Evolutionary conservation across 176 grass and related monocot species (phyloP).

Genomic region (Carex cristatella): DNA sequence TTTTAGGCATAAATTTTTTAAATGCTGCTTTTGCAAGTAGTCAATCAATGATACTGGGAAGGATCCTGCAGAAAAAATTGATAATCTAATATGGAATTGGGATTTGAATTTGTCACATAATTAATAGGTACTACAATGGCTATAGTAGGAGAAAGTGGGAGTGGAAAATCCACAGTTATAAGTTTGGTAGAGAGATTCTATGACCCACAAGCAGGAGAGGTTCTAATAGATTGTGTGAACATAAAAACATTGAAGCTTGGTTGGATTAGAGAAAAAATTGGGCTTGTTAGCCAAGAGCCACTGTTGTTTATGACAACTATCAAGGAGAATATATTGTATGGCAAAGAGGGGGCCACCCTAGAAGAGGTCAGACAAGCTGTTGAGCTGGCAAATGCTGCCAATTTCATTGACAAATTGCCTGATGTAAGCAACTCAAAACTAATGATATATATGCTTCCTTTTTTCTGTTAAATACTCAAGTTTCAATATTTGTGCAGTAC

Average conservation of each 20-base stretch:
- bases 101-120: slow-evolving; percentile 17
- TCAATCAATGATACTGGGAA: background rate
- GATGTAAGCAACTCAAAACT: slow-evolving; percentile 40
- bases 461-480: background rate
- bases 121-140: slow-evolving; percentile 50
- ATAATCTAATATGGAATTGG: background rate
- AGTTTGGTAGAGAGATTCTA: slow-evolving; percentile 79
- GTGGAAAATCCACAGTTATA: slow-evolving; percentile 83
- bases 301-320: slow-evolving; percentile 80
- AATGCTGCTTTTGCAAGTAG: background rate
- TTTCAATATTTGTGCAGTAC: background rate
- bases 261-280: slow-evolving; percentile 72
- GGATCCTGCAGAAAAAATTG: background rate
- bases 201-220: slow-evolving; percentile 68
- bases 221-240: slow-evolving; percentile 76
- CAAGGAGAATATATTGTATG: slow-evolving; percentile 77
- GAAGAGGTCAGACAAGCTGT: slow-evolving; percentile 69
- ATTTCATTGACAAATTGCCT: slow-evolving; percentile 81
- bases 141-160: slow-evolving; percentile 91
- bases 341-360: slow-evolving; percentile 70
- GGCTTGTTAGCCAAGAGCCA: slow-evolving; percentile 91
- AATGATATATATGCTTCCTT: slow-evolving; percentile 5
- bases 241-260: slow-evolving; percentile 59
- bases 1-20: background rate
- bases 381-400: slow-evolving; percentile 78